phyloP scores from a whole-genome alignment of 768 basidiomycete genomes.

The Leccinum fibrillosum region DNA sequence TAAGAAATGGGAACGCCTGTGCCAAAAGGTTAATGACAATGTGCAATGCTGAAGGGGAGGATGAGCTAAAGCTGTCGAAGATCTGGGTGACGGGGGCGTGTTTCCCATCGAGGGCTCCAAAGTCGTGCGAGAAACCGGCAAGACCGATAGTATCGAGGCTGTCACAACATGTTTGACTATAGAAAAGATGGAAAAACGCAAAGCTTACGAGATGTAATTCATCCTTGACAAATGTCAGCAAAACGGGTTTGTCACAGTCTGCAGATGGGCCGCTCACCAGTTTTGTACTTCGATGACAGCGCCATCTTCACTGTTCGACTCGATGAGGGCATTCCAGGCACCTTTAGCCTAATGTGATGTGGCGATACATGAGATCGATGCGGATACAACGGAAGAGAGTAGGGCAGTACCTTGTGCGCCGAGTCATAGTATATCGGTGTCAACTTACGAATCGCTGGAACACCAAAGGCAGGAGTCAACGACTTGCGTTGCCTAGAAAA shows the following conservation, averaged over 20 bases:
- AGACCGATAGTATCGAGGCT: no score
- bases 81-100: no score
- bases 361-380: neutral
- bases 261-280: neutral
- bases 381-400: neutral
- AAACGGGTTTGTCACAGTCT: neutral
- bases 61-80: no score
- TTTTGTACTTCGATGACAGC: neutral
- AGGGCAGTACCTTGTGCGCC: neutral
- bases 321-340: neutral
- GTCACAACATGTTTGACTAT: neutral
- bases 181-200: neutral
- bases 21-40: no score
- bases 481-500: neutral
- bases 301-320: neutral
- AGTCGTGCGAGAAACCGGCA: no score
- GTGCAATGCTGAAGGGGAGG: no score
- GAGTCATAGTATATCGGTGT: neutral
- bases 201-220: neutral
- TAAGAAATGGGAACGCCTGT: no score
- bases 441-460: neutral
- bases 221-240: neutral
- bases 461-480: neutral
- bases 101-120: no score
- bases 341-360: neutral